phyloP scores from a whole-genome alignment of 495 filamentous ascomycete genomes.

The Cenococcum geophilum region DNA sequence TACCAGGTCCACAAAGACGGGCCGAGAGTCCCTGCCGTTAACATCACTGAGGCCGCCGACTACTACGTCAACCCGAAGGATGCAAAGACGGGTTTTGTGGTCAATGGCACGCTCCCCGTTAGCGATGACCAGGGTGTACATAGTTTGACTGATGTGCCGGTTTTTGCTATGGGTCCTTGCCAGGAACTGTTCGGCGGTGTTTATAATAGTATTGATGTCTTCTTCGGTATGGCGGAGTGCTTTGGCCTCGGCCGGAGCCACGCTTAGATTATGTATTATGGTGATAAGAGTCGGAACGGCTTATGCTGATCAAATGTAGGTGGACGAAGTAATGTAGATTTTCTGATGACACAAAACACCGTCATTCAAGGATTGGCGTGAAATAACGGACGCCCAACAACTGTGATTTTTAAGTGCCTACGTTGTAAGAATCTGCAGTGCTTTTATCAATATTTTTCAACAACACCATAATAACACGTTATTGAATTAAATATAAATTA shows the following conservation, averaged over 20 bases:
- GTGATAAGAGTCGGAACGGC: too few relatives aligned
- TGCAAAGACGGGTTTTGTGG: slow-evolving; percentile 54
- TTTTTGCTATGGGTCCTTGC: slow-evolving; percentile 66
- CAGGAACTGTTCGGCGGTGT: slow-evolving; percentile 64
- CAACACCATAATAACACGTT: too few relatives aligned
- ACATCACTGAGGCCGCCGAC: slow-evolving; percentile 41
- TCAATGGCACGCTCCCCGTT: slow-evolving; percentile 63
- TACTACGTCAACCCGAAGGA: slow-evolving; percentile 58
- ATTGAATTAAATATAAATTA: too few relatives aligned
- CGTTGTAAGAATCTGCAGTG: too few relatives aligned
- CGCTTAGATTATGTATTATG: too few relatives aligned
- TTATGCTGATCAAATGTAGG: too few relatives aligned
- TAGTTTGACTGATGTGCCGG: slow-evolving; percentile 67
- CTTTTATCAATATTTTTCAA: too few relatives aligned
- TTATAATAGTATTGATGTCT: slow-evolving; percentile 63
- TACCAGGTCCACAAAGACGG: slow-evolving; percentile 47
- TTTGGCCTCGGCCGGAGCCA: slow-evolving; percentile 41
- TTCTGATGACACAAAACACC: too few relatives aligned
- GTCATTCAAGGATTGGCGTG: too few relatives aligned
- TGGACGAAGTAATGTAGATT: too few relatives aligned
- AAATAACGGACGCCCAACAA: too few relatives aligned
- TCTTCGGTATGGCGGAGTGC: slow-evolving; percentile 65
- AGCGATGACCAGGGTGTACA: slow-evolving; percentile 57
- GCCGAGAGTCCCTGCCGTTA: slow-evolving; percentile 52
- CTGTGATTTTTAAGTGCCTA: too few relatives aligned